These are phyloP conservation scores for Dissophora globulifera DNA, from an alignment of 192 early-diverging fungal species.

Conservation along the genomic window DNA sequence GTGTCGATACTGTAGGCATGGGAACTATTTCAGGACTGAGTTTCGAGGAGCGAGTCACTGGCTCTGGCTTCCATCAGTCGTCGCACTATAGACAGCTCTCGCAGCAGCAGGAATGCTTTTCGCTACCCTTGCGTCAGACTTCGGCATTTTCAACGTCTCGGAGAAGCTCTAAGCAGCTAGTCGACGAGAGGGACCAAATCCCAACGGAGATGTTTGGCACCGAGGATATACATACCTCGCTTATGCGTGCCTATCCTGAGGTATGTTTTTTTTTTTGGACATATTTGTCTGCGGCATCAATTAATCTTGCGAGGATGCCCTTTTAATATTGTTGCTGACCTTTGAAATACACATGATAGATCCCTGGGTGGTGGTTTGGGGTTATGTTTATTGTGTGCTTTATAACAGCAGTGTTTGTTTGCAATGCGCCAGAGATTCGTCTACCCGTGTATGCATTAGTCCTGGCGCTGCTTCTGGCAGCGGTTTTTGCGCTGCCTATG, in stretches of 20 bases:
- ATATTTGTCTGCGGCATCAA: no score
- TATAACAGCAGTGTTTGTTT: constrained; percentile 50
- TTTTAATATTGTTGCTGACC: constrained; percentile 62
- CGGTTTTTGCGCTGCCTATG: constrained; percentile 62
- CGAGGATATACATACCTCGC: constrained; percentile 40
- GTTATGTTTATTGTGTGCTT: constrained; percentile 56
- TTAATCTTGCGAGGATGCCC: not conserved
- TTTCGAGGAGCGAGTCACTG: not conserved
- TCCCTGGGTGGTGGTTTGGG: constrained; percentile 67
- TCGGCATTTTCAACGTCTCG: constrained; percentile 6
- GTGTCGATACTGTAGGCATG: not conserved
- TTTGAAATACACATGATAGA: constrained; percentile 49
- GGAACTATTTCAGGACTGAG: not conserved
- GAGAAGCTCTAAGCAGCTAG: not conserved
- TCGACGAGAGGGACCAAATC: constrained; percentile 33
- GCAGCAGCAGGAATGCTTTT: not conserved
- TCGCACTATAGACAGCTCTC: constrained; percentile 27
- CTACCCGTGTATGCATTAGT: constrained; percentile 62
- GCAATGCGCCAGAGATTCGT: constrained; percentile 30
- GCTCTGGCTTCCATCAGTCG: constrained; percentile 10
- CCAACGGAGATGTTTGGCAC: constrained; percentile 50
- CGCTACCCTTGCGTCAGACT: not conserved
- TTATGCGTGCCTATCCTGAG: constrained; percentile 40
- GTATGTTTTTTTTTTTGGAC: constrained; percentile 4
- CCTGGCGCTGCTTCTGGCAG: constrained; percentile 55